A percentile compares a stretch with the other conserved stretches of the same genome.
Evolutionary conservation across 2,329 filamentous ascomycete genomes (phyloP).

Genomic region (Teratosphaeria nubilosa): DNA sequence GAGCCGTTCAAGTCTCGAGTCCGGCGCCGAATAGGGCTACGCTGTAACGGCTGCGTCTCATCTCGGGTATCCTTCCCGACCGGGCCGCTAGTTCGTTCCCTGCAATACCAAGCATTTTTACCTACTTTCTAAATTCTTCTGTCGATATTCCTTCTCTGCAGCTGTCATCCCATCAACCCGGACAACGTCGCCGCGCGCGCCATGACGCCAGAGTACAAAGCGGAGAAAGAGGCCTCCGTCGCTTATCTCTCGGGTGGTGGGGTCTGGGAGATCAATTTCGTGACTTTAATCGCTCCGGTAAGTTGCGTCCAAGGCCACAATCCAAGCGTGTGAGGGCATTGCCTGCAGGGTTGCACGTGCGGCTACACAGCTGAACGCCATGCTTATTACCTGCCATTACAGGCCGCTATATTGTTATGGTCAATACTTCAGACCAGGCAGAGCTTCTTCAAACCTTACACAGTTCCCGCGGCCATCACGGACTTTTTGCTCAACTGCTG

Average conservation of each 20-base stretch:
- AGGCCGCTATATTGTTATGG: conserved; percentile 81
- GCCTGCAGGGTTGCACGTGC: conserved; percentile 6
- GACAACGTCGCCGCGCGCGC: neutral
- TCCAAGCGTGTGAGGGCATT: neutral
- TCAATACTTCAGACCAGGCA: conserved; percentile 76
- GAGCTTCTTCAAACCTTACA: conserved; percentile 72
- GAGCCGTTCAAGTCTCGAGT: no score
- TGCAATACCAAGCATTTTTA: neutral
- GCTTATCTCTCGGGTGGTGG: conserved; percentile 78
- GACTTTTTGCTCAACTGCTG: conserved; percentile 85
- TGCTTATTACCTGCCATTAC: conserved; percentile 18
- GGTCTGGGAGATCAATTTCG: conserved; percentile 75
- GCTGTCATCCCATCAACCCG: neutral
- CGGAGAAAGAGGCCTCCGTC: conserved; percentile 89
- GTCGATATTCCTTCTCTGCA: neutral
- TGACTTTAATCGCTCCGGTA: conserved; percentile 80
- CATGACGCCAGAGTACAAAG: conserved; percentile 59
- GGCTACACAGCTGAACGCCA: neutral
- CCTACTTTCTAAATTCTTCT: neutral
- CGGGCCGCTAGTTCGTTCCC: neutral
- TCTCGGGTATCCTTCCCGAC: neutral
- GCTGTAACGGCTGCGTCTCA: no score
- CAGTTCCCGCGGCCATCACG: conserved; percentile 54
- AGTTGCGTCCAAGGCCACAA: conserved; percentile 19
- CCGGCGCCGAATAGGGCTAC: no score